Conservation (phyloP, 805 yeast genomes). For the Yamadazyma kitorensis region DNA sequence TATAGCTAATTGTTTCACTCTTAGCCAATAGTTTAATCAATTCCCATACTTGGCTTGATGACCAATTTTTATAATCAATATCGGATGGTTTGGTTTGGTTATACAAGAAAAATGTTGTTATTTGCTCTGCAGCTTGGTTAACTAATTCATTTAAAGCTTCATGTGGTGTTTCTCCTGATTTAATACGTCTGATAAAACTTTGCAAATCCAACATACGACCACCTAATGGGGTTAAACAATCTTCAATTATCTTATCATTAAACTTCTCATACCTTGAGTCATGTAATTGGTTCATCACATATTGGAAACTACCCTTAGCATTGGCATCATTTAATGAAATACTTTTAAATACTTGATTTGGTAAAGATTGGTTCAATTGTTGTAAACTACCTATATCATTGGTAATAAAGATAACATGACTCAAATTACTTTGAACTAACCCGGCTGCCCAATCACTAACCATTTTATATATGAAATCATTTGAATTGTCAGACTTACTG, state of each 20-base stretch:
- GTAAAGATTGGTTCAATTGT: slow-evolving; percentile 66
- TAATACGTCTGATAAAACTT: slow-evolving; percentile 81
- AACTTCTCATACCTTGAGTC: slow-evolving; percentile 16
- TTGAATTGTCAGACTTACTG: slow-evolving; percentile 47
- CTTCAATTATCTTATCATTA: slow-evolving; percentile 38
- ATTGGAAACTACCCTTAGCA: slow-evolving; percentile 61
- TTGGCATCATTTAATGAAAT: slow-evolving; percentile 81
- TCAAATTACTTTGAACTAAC: slow-evolving; percentile 71
- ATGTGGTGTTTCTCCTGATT: slow-evolving; percentile 79
- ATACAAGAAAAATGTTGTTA: slow-evolving; percentile 70
- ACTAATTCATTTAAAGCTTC: slow-evolving; percentile 80
- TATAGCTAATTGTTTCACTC: slow-evolving; percentile 43
- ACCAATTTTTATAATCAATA: slow-evolving; percentile 48
- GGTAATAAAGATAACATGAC: slow-evolving; percentile 87
- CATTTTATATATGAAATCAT: slow-evolving; percentile 66
- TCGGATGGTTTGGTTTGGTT: slow-evolving; percentile 18
- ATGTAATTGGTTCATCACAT: slow-evolving; percentile 56
- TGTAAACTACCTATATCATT: slow-evolving; percentile 79
- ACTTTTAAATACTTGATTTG: slow-evolving; percentile 81
- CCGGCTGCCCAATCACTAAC: slow-evolving; percentile 88
- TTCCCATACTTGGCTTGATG: slow-evolving; percentile 85
- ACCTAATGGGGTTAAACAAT: slow-evolving; percentile 73
- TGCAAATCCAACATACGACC: slow-evolving; percentile 95
- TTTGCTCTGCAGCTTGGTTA: slow-evolving; percentile 81
- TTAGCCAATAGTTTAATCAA: slow-evolving; percentile 63